Evolutionary conservation across 1,284 basidiomycete species (phyloP), one percentile per base, ranked within the genome.

Genomic region (Moesziomyces sp.): DNA sequence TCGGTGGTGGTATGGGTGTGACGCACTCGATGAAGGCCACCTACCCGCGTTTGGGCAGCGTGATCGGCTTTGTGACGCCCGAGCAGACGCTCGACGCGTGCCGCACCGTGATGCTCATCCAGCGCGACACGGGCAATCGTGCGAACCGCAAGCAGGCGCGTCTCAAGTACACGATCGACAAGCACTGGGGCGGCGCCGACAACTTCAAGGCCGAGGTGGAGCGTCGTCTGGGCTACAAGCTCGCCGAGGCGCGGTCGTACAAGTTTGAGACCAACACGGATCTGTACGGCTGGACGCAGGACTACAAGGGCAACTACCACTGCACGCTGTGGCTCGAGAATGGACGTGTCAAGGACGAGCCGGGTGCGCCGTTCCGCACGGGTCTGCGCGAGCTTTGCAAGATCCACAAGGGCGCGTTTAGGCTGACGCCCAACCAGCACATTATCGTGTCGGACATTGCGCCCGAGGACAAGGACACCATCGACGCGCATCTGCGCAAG

Each of bases 1-100:
- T 86, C 18, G 85, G 96, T 78, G 96, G 96, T 82, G 97, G 96
- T 62, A 99, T 99, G 96, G 96, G 96, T 86, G 96, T 99, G 48
- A 98, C 96, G 0, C 95, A 99, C 84, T 94, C 93, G 54, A 97
- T 94, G 88, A 99, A 98, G 88, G 95, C 96, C 87, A 99, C 96
- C 0, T 99, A 99, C 85, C 97, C 97, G 47, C 91, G 97, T 68
- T 86, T 92, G 45, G 94, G 90, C 51, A 91, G 91, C 79, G 87
- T 97, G 28, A 89, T 99, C 74, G 97, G 96, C 57, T 99, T 97
- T 87, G 93, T 94, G 79, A 92, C 91, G 1, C 87, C 90, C 16
- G 93, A 96, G 70, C 91, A 99, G 84, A 94, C 92, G 52, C 88
- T 89, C 79, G 87, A 90, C 62, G 91, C 95, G 9, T 94, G 94